Evolutionary conservation across 1,284 basidiomycete species (phyloP).

Genomic region (Anthracocystis panici-leucophaei): DNA sequence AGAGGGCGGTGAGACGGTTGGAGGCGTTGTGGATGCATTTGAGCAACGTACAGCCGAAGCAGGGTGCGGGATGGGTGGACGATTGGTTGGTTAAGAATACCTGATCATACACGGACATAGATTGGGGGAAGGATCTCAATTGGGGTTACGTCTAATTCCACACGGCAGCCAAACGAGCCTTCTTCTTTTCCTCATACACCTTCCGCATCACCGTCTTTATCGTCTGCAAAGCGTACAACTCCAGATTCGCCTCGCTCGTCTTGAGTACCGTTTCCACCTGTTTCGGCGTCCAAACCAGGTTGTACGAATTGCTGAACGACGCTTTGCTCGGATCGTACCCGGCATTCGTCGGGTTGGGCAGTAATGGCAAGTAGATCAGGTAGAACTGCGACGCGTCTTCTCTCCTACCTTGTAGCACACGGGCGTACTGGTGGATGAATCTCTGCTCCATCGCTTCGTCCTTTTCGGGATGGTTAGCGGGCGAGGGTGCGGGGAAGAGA

Average conservation of each 20-base stretch:
- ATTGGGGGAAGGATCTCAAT: neutral
- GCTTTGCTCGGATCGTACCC: constrained; percentile 61
- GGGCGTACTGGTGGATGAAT: constrained; percentile 50
- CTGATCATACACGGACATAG: neutral
- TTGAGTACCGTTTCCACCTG: constrained; percentile 58
- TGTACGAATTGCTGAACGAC: constrained; percentile 64
- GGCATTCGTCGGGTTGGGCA: constrained; percentile 55
- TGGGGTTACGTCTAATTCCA: neutral
- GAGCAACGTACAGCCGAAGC: constrained; percentile 14
- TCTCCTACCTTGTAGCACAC: constrained; percentile 25
- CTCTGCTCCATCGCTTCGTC: constrained; percentile 25
- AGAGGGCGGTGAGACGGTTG: constrained; percentile 8
- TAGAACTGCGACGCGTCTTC: constrained; percentile 37
- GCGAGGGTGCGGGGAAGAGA: constrained; percentile 10
- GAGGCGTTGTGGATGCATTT: constrained; percentile 43
- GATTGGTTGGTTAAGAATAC: constrained; percentile 37
- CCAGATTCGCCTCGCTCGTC: constrained; percentile 55
- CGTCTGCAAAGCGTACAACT: constrained; percentile 44
- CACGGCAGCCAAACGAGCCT: constrained; percentile 13
- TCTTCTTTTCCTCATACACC: constrained; percentile 51
- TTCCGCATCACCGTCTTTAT: constrained; percentile 38
- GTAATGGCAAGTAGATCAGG: constrained; percentile 62
- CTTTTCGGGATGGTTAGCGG: neutral
- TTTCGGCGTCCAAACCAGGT: constrained; percentile 64
- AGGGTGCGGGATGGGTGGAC: constrained; percentile 30